These are phyloP conservation scores for Gossypium mustelinum DNA, from an alignment of 345 rosid species.

Conservation along the genomic window DNA sequence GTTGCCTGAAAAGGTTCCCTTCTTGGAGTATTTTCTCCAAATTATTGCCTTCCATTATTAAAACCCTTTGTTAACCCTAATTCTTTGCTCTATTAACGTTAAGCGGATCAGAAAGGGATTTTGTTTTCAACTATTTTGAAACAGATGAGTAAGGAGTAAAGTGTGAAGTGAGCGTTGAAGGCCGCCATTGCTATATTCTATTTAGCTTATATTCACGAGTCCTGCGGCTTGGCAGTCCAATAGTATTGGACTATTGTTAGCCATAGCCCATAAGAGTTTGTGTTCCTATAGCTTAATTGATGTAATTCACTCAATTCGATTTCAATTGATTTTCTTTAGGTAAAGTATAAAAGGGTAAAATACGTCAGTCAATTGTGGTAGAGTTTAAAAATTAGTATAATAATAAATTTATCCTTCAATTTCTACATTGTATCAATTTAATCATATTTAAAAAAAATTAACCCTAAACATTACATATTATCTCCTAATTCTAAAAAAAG, in stretches of 20 bases:
- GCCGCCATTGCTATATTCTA: background rate
- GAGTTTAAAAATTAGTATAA: too few species aligned
- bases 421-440: too few species aligned
- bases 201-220: background rate
- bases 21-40: slow-evolving; percentile 68
- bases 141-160: background rate
- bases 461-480: too few species aligned
- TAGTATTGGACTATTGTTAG: background rate
- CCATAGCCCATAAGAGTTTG: slow-evolving; percentile 14
- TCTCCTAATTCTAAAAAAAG: too few species aligned
- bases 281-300: too few species aligned
- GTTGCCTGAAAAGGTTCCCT: slow-evolving; percentile 61
- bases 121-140: background rate
- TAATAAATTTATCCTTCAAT: too few species aligned
- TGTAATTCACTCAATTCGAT: too few species aligned
- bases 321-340: too few species aligned
- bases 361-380: too few species aligned
- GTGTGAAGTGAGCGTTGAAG: background rate
- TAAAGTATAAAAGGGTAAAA: too few species aligned
- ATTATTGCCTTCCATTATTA: slow-evolving; percentile 34
- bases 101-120: background rate
- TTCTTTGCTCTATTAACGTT: background rate
- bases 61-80: background rate
- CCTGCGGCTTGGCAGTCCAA: background rate
- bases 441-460: too few species aligned